Evolutionary conservation across 176 grass and related monocot genomes (phyloP), one percentile per base, ranked within the genome.

Genomic region (Rhynchospora breviuscula): DNA sequence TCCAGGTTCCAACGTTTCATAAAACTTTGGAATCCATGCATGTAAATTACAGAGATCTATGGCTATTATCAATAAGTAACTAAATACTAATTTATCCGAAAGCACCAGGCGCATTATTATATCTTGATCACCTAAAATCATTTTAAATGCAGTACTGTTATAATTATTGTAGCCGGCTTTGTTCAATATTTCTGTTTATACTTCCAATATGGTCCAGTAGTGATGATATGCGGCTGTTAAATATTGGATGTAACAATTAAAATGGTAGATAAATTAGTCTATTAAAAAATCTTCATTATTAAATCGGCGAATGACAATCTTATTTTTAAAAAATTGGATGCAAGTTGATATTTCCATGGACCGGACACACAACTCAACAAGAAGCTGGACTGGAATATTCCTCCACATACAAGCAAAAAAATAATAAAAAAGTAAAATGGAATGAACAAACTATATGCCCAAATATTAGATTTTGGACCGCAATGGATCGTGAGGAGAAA

Each of bases 401-500:
- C 67, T 17, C 40, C 6, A 21, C 26, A 71, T 71, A 71, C 64
- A 14, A 40, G 35, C 35, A 40, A 40, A 40, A 40, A 40, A 40
- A 40, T 4, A 40, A 67, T 46, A 71, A 46, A 3, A 45, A 70
- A 70, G 14, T 46, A 14, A 46, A 46, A 18, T 46, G 19, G 12
- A 22, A 71, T 19, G 59, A 22, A 62, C 22, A 62, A 62, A 23
- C 8, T 46, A 71, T 47, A 47, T 19, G 4, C 5, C 43, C 67
- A 71, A 71, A 40, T 40, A 40, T 71, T 71, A 71, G 67, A 71
- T 71, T 71, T 71, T 71, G 67, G 40, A 71, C 7, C 18, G n/a
- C 43, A 10, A 21, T 46, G 40, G 40, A 71, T 71, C 18, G 35
- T 71, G 67, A 44, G 67, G 40, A 68, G 67, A 46, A 10, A 47